phyloP scores from a whole-genome alignment of 306 rosid genomes.

The Cicer judaicum region DNA sequence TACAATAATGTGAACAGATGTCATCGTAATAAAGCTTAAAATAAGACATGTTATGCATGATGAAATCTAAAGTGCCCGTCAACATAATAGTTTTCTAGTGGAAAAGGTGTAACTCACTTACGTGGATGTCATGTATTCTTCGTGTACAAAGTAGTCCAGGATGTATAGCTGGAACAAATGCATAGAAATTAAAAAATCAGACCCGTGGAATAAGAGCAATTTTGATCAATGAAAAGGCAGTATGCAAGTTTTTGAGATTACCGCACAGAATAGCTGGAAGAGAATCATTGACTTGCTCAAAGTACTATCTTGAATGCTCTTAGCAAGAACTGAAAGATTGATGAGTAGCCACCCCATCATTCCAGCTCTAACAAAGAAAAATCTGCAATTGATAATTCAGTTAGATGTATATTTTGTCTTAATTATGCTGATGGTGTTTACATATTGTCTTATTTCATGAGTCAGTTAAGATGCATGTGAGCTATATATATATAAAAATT shows the following conservation, averaged over 20 bases:
- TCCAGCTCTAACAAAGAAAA: conserved; percentile 98
- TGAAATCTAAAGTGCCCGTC: conserved; percentile 27
- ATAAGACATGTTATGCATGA: neutral
- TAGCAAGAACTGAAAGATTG: conserved; percentile 79
- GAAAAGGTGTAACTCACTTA: conserved; percentile 54
- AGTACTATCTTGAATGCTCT: conserved; percentile 66
- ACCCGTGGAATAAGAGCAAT: neutral
- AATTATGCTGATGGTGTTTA: conserved; percentile 21
- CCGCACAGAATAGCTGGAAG: conserved; percentile 80
- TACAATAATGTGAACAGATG: conserved; percentile 8
- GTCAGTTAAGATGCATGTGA: conserved; percentile 24
- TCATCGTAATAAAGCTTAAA: conserved; percentile 14
- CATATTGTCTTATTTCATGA: conserved; percentile 25
- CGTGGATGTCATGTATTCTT: conserved; percentile 99
- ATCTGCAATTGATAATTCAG: conserved; percentile 59
- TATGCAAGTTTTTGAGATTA: conserved; percentile 54
- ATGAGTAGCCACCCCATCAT: conserved; percentile 97
- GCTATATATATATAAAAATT: neutral
- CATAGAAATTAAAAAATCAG: conserved; percentile 33
- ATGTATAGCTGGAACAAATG: conserved; percentile 72
- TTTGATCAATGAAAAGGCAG: conserved; percentile 23
- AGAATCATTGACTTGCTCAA: conserved; percentile 80
- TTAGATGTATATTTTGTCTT: conserved; percentile 11
- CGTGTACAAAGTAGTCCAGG: conserved; percentile 86
- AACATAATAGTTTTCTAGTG: conserved; percentile 21